phyloP scores from a whole-genome alignment of 306 rosid genomes.

The Sesbania bispinosa region DNA sequence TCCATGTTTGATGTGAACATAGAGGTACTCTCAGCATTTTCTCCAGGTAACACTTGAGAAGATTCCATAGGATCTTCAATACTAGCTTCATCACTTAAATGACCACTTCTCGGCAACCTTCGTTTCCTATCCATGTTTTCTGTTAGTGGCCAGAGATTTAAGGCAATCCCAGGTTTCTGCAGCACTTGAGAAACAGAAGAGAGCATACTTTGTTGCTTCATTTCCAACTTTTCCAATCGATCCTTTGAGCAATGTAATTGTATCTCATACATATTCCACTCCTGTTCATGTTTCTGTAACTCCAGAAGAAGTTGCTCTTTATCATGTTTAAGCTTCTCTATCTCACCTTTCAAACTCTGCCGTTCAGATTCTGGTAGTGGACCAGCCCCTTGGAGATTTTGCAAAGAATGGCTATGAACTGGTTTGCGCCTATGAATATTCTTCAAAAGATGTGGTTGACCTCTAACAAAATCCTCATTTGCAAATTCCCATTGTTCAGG shows the following conservation, averaged over 20 bases:
- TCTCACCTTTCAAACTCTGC: constrained; percentile 45
- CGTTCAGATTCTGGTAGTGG: constrained; percentile 51
- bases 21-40: constrained; percentile 21
- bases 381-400: constrained; percentile 46
- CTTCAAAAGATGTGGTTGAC: constrained; percentile 68
- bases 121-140: constrained; percentile 56
- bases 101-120: constrained; percentile 46
- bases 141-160: constrained; percentile 40
- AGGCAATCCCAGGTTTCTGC: constrained; percentile 48
- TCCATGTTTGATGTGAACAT: constrained; percentile 31
- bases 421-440: constrained; percentile 79
- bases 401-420: constrained; percentile 86
- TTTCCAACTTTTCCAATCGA: constrained; percentile 45
- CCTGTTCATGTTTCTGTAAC: constrained; percentile 48
- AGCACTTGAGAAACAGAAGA: constrained; percentile 48
- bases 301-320: constrained; percentile 47
- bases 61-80: constrained; percentile 43
- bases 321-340: constrained; percentile 54
- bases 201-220: constrained; percentile 46
- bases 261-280: constrained; percentile 36
- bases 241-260: constrained; percentile 38
- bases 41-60: constrained; percentile 30
- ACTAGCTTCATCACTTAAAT: constrained; percentile 32
- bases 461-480: constrained; percentile 75
- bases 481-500: constrained; percentile 90